Conservation (phyloP, 179 eudicot species). For the Vitellaria paradoxa region DNA sequence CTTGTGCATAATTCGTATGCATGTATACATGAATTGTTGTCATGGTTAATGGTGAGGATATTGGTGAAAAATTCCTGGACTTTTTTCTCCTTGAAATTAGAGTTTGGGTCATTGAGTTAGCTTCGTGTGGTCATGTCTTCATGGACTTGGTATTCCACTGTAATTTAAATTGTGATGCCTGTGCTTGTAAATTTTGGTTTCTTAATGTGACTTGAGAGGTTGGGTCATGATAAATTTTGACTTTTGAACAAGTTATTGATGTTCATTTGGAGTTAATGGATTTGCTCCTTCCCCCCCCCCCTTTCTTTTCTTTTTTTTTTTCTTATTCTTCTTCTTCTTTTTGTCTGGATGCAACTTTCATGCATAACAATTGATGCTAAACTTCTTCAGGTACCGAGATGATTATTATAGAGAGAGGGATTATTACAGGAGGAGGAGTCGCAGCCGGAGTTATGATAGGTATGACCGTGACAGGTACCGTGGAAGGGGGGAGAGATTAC, state of each 20-base stretch:
- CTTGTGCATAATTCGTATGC: no score
- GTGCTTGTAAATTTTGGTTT: neutral
- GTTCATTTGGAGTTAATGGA: conserved; percentile 28
- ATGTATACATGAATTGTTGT: no score
- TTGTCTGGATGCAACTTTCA: conserved; percentile 7
- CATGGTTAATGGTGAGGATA: no score
- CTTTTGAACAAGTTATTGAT: neutral
- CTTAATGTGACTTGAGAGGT: neutral
- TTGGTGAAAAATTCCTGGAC: no score
- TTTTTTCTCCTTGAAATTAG: neutral
- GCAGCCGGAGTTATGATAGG: conserved; percentile 72
- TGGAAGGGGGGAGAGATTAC: conserved; percentile 49
- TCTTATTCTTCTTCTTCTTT: neutral
- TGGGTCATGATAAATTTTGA: no score
- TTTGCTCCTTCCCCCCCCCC: no score
- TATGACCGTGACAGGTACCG: conserved; percentile 44
- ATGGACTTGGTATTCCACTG: neutral
- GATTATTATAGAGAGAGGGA: conserved; percentile 43
- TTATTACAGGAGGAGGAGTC: conserved; percentile 59
- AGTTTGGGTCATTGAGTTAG: neutral
- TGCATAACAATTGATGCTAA: neutral
- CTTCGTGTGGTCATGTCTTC: neutral
- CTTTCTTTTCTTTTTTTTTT: no score
- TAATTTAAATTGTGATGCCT: neutral
- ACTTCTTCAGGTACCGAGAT: conserved; percentile 56